phyloP scores from a whole-genome alignment of 2,329 filamentous ascomycete species.

The Pseudocercospora musae region DNA sequence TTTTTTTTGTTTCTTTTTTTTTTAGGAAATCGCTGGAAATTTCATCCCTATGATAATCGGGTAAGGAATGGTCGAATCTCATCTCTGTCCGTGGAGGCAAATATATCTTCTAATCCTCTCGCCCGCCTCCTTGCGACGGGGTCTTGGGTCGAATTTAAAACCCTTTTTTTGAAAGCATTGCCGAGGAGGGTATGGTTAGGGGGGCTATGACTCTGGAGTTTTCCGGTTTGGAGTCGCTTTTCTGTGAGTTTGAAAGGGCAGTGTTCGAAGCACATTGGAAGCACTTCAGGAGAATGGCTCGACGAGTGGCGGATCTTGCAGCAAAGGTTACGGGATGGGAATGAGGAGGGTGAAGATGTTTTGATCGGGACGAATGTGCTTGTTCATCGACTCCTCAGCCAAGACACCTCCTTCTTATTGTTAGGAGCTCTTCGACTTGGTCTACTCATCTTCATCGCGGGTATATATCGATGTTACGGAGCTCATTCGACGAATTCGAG shows the following conservation, averaged over 20 bases:
- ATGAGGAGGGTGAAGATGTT: background rate
- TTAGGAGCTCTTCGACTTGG: background rate
- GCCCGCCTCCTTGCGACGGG: background rate
- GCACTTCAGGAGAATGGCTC: too few relatives aligned
- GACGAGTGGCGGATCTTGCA: too few relatives aligned
- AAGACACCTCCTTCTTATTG: background rate
- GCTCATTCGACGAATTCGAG: background rate
- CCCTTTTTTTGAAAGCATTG: too few relatives aligned
- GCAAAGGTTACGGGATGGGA: background rate
- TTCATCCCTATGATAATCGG: too few relatives aligned
- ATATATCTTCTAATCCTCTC: background rate
- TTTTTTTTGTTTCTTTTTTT: too few relatives aligned
- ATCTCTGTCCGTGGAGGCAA: background rate
- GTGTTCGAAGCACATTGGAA: background rate
- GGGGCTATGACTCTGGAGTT: background rate
- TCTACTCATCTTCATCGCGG: background rate
- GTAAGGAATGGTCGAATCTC: conserved; percentile 7
- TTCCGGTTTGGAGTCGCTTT: background rate
- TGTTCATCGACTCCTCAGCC: background rate
- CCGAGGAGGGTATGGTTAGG: background rate
- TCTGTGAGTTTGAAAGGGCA: background rate
- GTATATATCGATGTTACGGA: background rate
- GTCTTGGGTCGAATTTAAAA: background rate
- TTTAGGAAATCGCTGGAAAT: background rate
- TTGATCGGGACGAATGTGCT: background rate